Evolutionary conservation across 2,329 filamentous ascomycete species (phyloP).

Genomic region (Colletotrichum shisoi): DNA sequence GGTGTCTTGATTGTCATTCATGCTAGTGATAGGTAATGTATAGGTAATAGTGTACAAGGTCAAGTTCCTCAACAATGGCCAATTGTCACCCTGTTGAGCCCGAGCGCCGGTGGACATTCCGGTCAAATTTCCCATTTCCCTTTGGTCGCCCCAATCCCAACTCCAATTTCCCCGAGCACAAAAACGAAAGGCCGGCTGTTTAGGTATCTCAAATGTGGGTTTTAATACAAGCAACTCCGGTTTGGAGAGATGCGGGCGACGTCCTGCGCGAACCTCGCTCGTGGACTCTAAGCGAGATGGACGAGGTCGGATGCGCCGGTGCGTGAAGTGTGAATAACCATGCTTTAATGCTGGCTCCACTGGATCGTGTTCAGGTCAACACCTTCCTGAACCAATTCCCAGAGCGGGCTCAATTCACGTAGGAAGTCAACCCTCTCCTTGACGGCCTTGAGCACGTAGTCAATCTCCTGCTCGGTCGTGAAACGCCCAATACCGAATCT

Average conservation of each 20-base stretch:
- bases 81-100: conserved; percentile 1
- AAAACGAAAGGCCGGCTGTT: conserved; percentile 36
- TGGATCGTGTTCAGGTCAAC: conserved; percentile 95
- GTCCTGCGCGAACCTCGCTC: conserved; percentile 2
- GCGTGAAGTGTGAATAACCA: background rate
- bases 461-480: conserved; percentile 93
- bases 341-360: conserved; percentile 89
- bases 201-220: conserved; percentile 39
- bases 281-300: background rate
- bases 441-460: conserved; percentile 96
- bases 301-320: background rate
- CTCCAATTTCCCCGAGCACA: conserved; percentile 37
- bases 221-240: conserved; percentile 35
- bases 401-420: conserved; percentile 91
- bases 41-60: conserved; percentile 25
- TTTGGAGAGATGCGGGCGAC: conserved; percentile 15
- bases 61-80: conserved; percentile 10
- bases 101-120: conserved; percentile 12
- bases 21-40: conserved; percentile 7
- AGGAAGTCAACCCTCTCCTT: conserved; percentile 89
- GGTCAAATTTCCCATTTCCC: conserved; percentile 13
- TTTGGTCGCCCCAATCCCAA: conserved; percentile 24
- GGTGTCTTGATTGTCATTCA: conserved; percentile 16
- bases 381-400: conserved; percentile 97
- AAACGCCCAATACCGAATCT: conserved; percentile 97